Evolutionary conservation across 495 filamentous ascomycete genomes (phyloP), one percentile per base, ranked within the genome.

Genomic region (Mycothermus thermophilus): DNA sequence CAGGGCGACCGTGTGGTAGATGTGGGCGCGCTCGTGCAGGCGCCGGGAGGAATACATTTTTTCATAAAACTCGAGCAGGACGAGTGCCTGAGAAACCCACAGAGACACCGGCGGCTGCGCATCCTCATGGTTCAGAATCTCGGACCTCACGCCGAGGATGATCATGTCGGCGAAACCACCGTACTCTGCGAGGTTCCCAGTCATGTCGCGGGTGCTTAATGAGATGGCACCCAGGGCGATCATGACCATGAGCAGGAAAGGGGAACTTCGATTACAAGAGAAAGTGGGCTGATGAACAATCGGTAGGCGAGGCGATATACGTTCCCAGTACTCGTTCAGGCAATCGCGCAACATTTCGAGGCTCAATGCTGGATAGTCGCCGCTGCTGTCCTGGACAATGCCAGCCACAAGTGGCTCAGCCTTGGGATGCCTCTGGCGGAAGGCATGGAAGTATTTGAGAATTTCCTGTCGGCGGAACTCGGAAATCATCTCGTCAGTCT

Each of bases 201-300:
- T 69, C 1, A 80, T 71, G 50, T 92, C 79, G 13, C 73, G 67
- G 37, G 74, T 77, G 43, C 90, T 83, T 30, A 94, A 63, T 26
- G 84, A 87, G 3, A 80, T 77, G n/a, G 88, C 87, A 5, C 90
- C 90, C 42, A 96, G 78, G 0, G 83, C 79, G 40, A 97, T 83
- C 52, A 97, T 83, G 18, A 80, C 79, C 41, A 95, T 64, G 19
- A 97, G 60, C 7, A 97, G 71, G 32, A 85, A 61, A 42, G 83
- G 75, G 3, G 82, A 79, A 13, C 82, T 83, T 19, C 79, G 74
- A 49, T 92, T 79, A 8, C 80, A 75, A 8, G 75, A 77, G 57
- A 96, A 97, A 0, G 88, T 96, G 8, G 90, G 83, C 38, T 83
- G 77, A 46, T 97, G 90, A 26, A 97, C 67, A 32, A 97, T 93